Conservation (phyloP, 2,329 filamentous ascomycete genomes). For the Drechslerella stenobrocha region DNA sequence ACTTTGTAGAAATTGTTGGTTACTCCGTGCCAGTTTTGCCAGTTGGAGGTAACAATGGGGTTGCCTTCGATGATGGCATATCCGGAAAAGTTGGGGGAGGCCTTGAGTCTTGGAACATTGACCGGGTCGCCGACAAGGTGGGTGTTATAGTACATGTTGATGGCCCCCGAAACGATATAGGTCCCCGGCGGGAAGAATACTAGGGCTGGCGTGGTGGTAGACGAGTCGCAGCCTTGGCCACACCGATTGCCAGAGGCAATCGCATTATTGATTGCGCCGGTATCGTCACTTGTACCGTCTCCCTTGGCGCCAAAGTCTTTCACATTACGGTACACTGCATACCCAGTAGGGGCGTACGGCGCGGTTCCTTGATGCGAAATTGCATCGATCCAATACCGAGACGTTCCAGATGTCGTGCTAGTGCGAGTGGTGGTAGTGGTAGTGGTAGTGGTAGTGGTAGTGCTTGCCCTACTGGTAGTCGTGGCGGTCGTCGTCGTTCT, state of each 20-base stretch:
- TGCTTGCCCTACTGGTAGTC: neutral
- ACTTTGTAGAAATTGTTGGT: constrained; percentile 83
- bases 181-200: constrained; percentile 86
- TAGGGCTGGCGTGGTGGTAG: constrained; percentile 78
- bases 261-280: constrained; percentile 74
- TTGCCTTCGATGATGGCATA: constrained; percentile 89
- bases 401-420: constrained; percentile 11
- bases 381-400: constrained; percentile 35
- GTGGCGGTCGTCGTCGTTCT: neutral
- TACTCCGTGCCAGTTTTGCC: constrained; percentile 74
- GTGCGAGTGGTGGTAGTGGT: neutral
- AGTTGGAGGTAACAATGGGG: constrained; percentile 73
- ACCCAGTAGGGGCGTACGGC: constrained; percentile 26
- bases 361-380: constrained; percentile 35
- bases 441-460: neutral
- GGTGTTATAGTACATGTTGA: constrained; percentile 88
- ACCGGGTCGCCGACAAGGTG: constrained; percentile 77
- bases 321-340: constrained; percentile 42
- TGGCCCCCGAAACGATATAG: constrained; percentile 76
- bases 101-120: constrained; percentile 68
- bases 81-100: constrained; percentile 70
- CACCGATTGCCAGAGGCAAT: constrained; percentile 76
- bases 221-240: constrained; percentile 77
- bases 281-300: constrained; percentile 70
- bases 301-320: constrained; percentile 42